Evolutionary conservation across 2,329 filamentous ascomycete genomes (phyloP), one percentile per base, ranked within the genome.

Genomic region (Penicillium sp.): DNA sequence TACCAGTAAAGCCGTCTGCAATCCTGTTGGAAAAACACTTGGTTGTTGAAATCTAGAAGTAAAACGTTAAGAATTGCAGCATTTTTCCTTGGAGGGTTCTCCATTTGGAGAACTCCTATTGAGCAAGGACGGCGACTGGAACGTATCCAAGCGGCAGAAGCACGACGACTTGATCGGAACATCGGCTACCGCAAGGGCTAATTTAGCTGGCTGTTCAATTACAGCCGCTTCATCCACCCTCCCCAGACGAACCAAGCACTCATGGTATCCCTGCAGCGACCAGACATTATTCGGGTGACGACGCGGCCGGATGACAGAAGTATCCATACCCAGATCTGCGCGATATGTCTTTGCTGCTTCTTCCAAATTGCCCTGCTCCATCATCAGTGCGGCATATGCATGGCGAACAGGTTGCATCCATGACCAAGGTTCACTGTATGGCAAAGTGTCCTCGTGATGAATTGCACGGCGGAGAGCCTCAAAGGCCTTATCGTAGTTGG

Each of bases 401-500:
- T 90, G 88, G 1, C 86, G 76, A 0, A 82, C 81, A 0, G 87
- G 87, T 65, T 88, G 85, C 87, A 90, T 89, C 87, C 87, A 90
- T 0, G 85, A 84, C 87, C 87, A 89, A 0, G 88, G 88, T 66
- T 91, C 88, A 47, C 86, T 85, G 57, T 88, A 90, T 0, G 82
- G 83, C 18, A 90, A 76, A 0, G 67, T 71, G 60, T 88, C 86
- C 59, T 89, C 85, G 0, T 81, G 75, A 1, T 72, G 65, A 18
- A 88, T 83, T 0, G 86, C 79, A 7, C 73, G 72, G 1, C 80
- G 77, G 2, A 91, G 74, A 44, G 81, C 75, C 2, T 70, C 65
- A 64, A 88, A 90, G 0, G 86, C 87, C 0, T 66, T 40, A 0
- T 83, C 79, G 50, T 80, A 79, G 45, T 86, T 79, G 0, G 77